Conservation (phyloP, 1,139 yeast genomes). For the Taphrina sp. region DNA sequence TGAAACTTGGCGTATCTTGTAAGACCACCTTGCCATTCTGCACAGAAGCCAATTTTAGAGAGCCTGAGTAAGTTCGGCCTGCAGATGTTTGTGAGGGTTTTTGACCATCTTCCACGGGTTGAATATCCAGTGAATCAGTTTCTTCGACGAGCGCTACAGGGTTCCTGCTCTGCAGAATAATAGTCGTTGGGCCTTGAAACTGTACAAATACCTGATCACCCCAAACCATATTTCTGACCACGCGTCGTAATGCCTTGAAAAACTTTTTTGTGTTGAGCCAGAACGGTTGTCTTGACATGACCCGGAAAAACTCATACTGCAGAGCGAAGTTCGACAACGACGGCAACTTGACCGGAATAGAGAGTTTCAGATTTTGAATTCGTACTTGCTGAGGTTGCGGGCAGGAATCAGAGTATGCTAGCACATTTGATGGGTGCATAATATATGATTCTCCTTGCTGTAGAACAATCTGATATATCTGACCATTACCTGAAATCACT, state of each 20-base stretch:
- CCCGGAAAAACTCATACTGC: constrained; percentile 21
- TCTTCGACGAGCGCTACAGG: constrained; percentile 25
- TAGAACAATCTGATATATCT: constrained; percentile 43
- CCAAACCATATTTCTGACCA: constrained; percentile 35
- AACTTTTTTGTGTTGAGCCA: constrained; percentile 9
- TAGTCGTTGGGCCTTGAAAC: constrained; percentile 39
- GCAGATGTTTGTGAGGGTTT: not conserved
- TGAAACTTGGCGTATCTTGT: constrained; percentile 30
- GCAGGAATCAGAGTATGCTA: constrained; percentile 44
- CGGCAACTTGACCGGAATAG: constrained; percentile 22
- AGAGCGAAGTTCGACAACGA: constrained; percentile 7
- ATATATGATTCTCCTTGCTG: constrained; percentile 44
- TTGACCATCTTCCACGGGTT: constrained; percentile 30
- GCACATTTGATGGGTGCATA: constrained; percentile 42
- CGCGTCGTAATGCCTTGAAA: not conserved
- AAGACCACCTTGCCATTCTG: constrained; percentile 38
- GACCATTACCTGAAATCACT: constrained; percentile 46
- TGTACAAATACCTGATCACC: constrained; percentile 38
- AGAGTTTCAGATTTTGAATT: constrained; percentile 1
- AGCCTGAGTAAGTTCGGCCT: constrained; percentile 29
- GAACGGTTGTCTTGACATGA: constrained; percentile 34
- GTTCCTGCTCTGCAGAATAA: constrained; percentile 36
- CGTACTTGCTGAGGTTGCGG: constrained; percentile 11
- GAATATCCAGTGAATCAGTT: constrained; percentile 18
- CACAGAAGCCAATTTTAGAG: constrained; percentile 39